These are phyloP conservation scores for Backusella mclennaniae DNA, from an alignment of 192 early-diverging fungal genomes.

Conservation along the genomic window DNA sequence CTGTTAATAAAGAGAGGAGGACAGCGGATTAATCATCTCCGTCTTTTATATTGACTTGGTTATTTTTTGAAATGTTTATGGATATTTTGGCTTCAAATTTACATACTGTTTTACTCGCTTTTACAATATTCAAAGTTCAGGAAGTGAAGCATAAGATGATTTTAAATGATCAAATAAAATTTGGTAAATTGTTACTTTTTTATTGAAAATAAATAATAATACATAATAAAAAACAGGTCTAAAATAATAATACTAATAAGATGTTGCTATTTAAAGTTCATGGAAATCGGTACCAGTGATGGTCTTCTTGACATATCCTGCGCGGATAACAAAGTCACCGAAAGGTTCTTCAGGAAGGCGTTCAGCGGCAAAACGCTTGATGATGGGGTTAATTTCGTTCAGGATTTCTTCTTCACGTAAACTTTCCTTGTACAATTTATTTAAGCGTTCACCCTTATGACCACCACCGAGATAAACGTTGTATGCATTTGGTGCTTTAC, in stretches of 20 bases:
- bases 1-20: no score
- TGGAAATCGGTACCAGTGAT: constrained; percentile 77
- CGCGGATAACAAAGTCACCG: constrained; percentile 94
- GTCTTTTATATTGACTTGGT: no score
- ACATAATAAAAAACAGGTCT: constrained; percentile 8
- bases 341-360: constrained; percentile 77
- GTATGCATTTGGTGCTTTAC: constrained; percentile 93
- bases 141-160: no score
- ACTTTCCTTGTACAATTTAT: constrained; percentile 90
- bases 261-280: constrained; percentile 43
- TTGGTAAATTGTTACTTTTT: constrained; percentile 2
- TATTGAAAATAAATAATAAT: constrained; percentile 8
- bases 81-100: no score
- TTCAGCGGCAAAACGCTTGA: constrained; percentile 77
- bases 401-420: constrained; percentile 90
- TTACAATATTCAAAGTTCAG: no score
- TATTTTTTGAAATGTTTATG: no score
- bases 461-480: constrained; percentile 95
- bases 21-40: no score
- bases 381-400: constrained; percentile 69
- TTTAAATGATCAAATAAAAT: neutral
- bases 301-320: constrained; percentile 80
- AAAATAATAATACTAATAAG: constrained; percentile 3
- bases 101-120: no score
- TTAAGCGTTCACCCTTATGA: constrained; percentile 81